A percentile compares a stretch with the other conserved stretches of the same genome.
Conservation (phyloP, 177 flowering plant genomes). For the Vitis hybrid region DNA sequence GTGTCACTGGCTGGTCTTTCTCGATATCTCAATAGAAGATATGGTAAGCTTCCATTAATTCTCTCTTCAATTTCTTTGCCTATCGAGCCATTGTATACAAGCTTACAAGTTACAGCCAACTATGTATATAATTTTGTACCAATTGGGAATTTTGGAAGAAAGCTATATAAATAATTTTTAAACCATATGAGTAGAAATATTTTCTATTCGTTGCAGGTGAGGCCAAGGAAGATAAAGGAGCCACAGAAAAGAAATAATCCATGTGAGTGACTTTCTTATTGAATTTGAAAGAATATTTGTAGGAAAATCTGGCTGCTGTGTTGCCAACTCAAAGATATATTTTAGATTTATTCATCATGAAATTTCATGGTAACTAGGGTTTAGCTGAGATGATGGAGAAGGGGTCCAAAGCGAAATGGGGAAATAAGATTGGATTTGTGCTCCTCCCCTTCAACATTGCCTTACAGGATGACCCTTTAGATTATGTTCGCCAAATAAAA, state of each 20-base stretch:
- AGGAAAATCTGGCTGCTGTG: no score
- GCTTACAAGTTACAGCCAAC: no score
- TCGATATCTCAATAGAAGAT: slow-evolving; percentile 55
- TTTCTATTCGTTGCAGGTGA: slow-evolving; percentile 8
- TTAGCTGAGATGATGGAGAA: slow-evolving; percentile 39
- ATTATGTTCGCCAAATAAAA: slow-evolving; percentile 34
- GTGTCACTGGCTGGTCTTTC: slow-evolving; percentile 69
- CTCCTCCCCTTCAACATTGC: slow-evolving; percentile 34
- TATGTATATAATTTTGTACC: no score
- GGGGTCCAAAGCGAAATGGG: slow-evolving; percentile 33
- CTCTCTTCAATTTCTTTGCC: not conserved
- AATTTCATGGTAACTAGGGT: slow-evolving; percentile 15
- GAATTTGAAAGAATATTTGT: no score
- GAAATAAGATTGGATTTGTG: slow-evolving; percentile 36
- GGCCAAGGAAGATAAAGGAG: slow-evolving; percentile 14
- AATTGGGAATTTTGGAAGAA: no score
- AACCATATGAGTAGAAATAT: no score
- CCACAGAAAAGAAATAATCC: slow-evolving; percentile 31
- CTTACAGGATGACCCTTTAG: slow-evolving; percentile 32
- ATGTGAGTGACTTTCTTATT: slow-evolving; percentile 27
- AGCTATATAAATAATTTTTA: no score
- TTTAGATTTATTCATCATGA: no score
- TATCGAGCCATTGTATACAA: not conserved
- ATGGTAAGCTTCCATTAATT: slow-evolving; percentile 29
- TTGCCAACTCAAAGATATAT: no score